Evolutionary conservation across 305 asterid species (phyloP).

Genomic region (Solanum hybrid): DNA sequence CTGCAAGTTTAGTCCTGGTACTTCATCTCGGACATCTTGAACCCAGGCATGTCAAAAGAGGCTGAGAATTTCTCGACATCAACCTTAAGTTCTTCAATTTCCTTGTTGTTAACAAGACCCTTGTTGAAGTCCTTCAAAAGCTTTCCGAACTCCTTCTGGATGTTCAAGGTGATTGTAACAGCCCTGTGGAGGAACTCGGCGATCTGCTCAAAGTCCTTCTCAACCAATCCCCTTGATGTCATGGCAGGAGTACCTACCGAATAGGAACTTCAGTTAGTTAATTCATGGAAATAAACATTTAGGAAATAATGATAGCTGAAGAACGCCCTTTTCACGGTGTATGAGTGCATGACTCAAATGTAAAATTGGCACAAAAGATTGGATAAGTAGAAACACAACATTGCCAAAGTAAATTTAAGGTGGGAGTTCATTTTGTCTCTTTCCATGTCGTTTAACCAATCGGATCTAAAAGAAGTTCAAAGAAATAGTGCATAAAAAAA

Average conservation of each 20-base stretch:
- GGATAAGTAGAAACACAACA: background rate
- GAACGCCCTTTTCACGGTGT: background rate
- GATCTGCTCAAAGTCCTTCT: conserved; percentile 91
- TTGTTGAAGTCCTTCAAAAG: conserved; percentile 84
- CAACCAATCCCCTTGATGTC: conserved; percentile 92
- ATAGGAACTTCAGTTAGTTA: background rate
- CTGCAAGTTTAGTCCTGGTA: conserved; percentile 43
- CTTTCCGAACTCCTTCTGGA: conserved; percentile 84
- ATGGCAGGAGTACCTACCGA: conserved; percentile 80
- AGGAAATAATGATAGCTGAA: background rate
- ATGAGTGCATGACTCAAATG: background rate
- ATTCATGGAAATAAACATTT: background rate
- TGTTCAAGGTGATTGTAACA: conserved; percentile 56
- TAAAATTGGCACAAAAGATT: background rate
- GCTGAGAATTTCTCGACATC: conserved; percentile 74
- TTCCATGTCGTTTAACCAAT: background rate
- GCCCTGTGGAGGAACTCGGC: conserved; percentile 89
- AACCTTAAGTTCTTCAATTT: conserved; percentile 72
- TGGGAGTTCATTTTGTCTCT: background rate
- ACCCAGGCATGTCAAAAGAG: conserved; percentile 89
- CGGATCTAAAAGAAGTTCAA: background rate
- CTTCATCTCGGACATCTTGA: conserved; percentile 83
- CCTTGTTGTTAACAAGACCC: conserved; percentile 78
- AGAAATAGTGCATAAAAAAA: background rate
- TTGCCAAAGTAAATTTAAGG: background rate